A percentile compares a stretch with the other conserved stretches of the same genome.
Evolutionary conservation across 2,329 filamentous ascomycete species (phyloP).

Genomic region (Aspergillus puulaauensis): DNA sequence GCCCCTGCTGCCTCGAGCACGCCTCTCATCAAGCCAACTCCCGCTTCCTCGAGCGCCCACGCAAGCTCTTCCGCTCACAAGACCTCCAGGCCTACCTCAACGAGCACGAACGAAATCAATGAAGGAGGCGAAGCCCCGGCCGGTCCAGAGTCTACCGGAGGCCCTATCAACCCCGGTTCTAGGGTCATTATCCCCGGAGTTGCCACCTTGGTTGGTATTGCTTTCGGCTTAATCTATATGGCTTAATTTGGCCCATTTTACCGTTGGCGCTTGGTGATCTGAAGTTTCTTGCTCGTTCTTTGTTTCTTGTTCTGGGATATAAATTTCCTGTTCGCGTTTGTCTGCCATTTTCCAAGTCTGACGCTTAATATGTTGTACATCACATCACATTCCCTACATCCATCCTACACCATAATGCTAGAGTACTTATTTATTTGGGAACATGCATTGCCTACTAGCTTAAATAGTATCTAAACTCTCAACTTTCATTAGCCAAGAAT

Average conservation of each 20-base stretch:
- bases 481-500: too few species aligned
- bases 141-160: conserved; percentile 13
- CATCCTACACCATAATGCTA: too few species aligned
- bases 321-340: not conserved
- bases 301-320: not conserved
- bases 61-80: conserved; percentile 8
- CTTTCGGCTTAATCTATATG: conserved; percentile 23
- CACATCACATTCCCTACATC: too few species aligned
- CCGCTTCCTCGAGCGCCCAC: not conserved
- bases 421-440: too few species aligned
- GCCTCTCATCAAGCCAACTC: conserved; percentile 17
- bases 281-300: not conserved
- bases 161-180: conserved; percentile 23
- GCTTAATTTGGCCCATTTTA: conserved; percentile 15
- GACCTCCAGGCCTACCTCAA: conserved; percentile 8
- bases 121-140: conserved; percentile 7
- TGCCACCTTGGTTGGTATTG: conserved; percentile 20
- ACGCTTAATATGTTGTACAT: too few species aligned
- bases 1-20: conserved; percentile 14
- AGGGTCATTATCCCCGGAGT: conserved; percentile 26
- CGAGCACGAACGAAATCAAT: conserved; percentile 9
- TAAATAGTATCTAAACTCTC: too few species aligned
- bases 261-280: not conserved
- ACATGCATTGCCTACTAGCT: too few species aligned
- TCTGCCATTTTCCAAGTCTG: too few species aligned